These are phyloP conservation scores for Ilyonectria robusta DNA, from an alignment of 2,329 filamentous ascomycete species.

Conservation along the genomic window DNA sequence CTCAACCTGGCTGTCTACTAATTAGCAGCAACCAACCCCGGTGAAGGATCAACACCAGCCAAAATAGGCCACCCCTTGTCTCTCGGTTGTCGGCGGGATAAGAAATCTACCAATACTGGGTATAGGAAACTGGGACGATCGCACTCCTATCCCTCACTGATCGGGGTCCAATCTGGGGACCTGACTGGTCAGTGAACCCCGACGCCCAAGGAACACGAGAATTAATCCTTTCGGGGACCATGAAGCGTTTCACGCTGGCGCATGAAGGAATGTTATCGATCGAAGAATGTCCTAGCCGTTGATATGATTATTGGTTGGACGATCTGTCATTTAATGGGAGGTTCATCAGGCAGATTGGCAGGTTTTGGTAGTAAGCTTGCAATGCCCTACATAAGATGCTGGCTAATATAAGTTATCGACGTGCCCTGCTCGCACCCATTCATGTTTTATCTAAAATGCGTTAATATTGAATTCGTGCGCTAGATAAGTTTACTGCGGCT, in stretches of 20 bases:
- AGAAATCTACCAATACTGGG: neutral
- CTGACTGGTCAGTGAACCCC: neutral
- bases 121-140: neutral
- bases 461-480: neutral
- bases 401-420: neutral
- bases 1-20: neutral
- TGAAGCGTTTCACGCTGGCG: neutral
- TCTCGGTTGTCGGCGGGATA: neutral
- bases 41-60: neutral
- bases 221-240: neutral
- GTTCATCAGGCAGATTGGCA: neutral
- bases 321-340: neutral
- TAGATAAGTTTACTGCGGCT: neutral
- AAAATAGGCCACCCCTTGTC: neutral
- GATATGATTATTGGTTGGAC: neutral
- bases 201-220: neutral
- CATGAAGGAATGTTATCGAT: neutral
- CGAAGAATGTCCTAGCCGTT: neutral
- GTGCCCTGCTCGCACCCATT: neutral
- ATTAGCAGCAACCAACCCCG: neutral
- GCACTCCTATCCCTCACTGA: neutral
- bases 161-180: neutral
- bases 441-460: neutral
- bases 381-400: neutral
- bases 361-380: neutral